phyloP scores from a whole-genome alignment of 257 asterid genomes.

The Fraxinus quadrangulata region DNA sequence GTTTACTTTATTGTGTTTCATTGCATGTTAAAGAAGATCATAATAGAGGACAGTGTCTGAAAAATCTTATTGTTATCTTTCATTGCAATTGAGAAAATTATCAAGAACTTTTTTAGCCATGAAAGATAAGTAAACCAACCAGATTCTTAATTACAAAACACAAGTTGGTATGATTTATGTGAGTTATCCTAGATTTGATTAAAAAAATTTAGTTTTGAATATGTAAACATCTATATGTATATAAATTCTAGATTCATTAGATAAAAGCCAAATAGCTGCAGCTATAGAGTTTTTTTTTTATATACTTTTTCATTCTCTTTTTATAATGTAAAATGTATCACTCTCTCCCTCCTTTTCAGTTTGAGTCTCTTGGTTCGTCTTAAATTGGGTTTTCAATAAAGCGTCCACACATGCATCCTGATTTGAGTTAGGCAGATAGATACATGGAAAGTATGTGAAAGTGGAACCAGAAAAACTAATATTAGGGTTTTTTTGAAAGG shows the following conservation, averaged over 20 bases:
- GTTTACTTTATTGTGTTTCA: conserved; percentile 12
- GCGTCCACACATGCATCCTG: background rate
- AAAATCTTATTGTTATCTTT: conserved; percentile 4
- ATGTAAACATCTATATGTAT: background rate
- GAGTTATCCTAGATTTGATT: background rate
- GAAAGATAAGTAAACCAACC: conserved; percentile 3
- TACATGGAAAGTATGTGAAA: background rate
- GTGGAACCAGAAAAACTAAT: background rate
- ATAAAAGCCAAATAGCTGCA: background rate
- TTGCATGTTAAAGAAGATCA: conserved; percentile 15
- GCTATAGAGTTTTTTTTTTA: background rate
- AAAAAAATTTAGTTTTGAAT: background rate
- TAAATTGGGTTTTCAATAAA: background rate
- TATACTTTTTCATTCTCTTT: background rate
- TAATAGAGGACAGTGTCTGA: conserved; percentile 3
- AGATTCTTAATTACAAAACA: background rate
- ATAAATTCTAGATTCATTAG: background rate
- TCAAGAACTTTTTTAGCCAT: background rate
- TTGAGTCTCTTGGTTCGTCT: background rate
- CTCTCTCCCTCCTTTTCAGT: background rate
- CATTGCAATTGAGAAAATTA: conserved; percentile 8
- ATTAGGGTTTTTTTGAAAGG: background rate
- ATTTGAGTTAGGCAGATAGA: background rate
- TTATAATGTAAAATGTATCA: background rate
- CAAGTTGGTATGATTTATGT: background rate